A percentile compares a stretch with the other conserved stretches of the same genome.
These are phyloP conservation scores for Dendrocalamus sinicus DNA, from an alignment of 176 grass and related monocot species.

Conservation along the genomic window DNA sequence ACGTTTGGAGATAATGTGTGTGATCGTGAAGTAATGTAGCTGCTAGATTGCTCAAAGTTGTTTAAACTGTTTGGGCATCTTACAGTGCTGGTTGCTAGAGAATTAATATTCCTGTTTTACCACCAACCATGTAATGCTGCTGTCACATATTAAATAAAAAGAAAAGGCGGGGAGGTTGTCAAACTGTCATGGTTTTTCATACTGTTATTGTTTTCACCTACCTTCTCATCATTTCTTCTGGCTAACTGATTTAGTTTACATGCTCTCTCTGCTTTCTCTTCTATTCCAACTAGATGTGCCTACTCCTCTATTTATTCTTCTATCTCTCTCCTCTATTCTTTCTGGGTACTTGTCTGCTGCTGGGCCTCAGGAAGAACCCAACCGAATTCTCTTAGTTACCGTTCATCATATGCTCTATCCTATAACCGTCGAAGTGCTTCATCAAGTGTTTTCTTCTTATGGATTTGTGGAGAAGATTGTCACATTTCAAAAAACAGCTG, in stretches of 20 bases:
- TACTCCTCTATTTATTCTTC: conserved; percentile 74
- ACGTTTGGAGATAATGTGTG: neutral
- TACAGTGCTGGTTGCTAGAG: neutral
- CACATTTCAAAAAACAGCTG: conserved; percentile 99
- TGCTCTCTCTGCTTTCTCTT: conserved; percentile 57
- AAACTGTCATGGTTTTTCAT: neutral
- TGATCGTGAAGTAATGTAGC: neutral
- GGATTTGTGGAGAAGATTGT: conserved; percentile 99
- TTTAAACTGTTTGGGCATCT: neutral
- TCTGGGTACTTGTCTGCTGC: conserved; percentile 64
- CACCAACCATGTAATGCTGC: conserved; percentile 7
- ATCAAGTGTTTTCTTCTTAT: conserved; percentile 96
- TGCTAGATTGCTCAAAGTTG: neutral
- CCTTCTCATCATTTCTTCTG: conserved; percentile 41
- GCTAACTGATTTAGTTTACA: conserved; percentile 50
- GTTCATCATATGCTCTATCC: conserved; percentile 99
- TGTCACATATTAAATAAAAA: conserved; percentile 28
- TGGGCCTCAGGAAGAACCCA: conserved; percentile 90
- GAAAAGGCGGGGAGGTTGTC: neutral
- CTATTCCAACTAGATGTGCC: conserved; percentile 56
- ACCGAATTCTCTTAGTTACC: conserved; percentile 99
- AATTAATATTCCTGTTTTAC: neutral
- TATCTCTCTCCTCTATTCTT: conserved; percentile 60
- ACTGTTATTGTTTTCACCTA: conserved; percentile 24
- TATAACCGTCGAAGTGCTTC: conserved; percentile 97